Conservation (phyloP, 78 protist species). For the Dictyostelium firmibasis region DNA sequence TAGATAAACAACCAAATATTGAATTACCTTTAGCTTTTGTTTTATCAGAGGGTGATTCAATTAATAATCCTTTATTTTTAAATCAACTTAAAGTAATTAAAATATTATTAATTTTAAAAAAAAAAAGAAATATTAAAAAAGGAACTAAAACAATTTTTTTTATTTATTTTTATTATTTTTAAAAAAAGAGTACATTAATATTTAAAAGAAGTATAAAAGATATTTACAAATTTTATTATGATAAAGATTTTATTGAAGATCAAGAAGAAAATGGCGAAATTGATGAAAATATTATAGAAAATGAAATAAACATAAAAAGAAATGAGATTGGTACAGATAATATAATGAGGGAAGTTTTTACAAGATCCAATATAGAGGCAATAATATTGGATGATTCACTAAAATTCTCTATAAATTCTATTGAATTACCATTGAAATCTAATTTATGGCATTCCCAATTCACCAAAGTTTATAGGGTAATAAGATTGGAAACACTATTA, state of each 20-base stretch:
- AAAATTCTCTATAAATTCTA: background rate
- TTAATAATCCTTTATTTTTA: background rate
- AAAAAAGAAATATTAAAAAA: background rate
- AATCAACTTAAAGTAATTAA: conserved; percentile 26
- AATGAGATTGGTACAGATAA: background rate
- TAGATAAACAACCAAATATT: background rate
- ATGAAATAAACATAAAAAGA: background rate
- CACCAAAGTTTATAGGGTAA: conserved; percentile 16
- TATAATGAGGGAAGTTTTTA: background rate
- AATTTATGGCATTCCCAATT: conserved; percentile 17
- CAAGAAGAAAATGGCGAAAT: background rate
- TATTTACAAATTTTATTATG: conserved; percentile 5
- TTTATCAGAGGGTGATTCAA: conserved; percentile 3
- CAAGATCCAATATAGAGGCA: conserved; percentile 19
- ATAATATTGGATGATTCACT: conserved; percentile 46
- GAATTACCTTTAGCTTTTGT: background rate
- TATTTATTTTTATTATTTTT: too few species aligned
- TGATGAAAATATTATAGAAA: background rate
- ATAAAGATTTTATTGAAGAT: background rate
- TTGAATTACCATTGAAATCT: background rate
- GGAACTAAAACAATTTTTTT: too few species aligned
- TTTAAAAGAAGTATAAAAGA: conserved; percentile 55
- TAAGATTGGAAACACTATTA: conserved; percentile 37
- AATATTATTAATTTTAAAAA: background rate
- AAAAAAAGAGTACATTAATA: conserved; percentile 30